Conservation (phyloP, 225 moss, liverwort and hornwort species). For the Pseudoscleropodium purum region DNA sequence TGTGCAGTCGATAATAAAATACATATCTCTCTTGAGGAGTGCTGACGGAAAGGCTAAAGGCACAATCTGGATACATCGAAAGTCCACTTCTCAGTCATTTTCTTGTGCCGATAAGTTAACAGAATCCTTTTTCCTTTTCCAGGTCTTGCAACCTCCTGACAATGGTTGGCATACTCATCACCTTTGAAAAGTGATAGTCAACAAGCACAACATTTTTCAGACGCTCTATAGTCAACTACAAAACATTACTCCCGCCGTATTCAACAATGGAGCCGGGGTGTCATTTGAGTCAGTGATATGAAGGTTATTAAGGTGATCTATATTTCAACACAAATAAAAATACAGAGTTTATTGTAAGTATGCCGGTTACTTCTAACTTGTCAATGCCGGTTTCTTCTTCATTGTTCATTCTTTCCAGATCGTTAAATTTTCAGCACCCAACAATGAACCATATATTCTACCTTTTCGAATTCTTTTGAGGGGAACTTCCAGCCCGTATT, state of each 20-base stretch:
- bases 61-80: not conserved
- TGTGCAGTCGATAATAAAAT: not conserved
- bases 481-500: not conserved
- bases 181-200: not conserved
- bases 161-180: not conserved
- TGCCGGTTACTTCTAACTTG: not conserved
- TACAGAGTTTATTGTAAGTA: not conserved
- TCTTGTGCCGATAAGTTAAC: not conserved
- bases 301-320: not conserved
- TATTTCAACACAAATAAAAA: not conserved
- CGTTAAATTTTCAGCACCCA: not conserved
- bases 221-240: not conserved
- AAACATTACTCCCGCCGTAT: no score
- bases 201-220: not conserved
- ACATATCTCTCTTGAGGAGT: not conserved
- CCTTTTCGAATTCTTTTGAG: not conserved
- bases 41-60: not conserved
- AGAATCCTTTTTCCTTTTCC: not conserved
- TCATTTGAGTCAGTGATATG: not conserved
- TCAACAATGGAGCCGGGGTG: not conserved
- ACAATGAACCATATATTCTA: not conserved
- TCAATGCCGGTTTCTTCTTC: not conserved
- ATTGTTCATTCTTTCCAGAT: not conserved
- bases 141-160: not conserved
- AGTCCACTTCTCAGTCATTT: not conserved